Conservation (phyloP, 2,329 filamentous ascomycete genomes). For the Blumeria graminis region DNA sequence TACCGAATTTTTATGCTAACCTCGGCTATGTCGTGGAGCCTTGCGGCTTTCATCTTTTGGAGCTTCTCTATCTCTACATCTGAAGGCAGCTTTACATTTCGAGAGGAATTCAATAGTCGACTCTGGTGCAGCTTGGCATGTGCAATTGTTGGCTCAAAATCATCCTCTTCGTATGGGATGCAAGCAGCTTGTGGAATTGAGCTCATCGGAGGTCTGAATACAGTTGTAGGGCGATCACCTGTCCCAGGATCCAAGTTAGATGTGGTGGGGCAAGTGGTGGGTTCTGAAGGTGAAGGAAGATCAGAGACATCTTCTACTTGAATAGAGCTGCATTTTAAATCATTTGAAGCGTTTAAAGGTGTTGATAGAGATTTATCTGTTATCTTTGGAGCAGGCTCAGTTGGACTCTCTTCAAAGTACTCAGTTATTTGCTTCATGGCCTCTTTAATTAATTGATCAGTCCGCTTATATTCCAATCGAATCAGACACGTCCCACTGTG, state of each 20-base stretch:
- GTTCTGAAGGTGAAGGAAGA: conserved; percentile 3
- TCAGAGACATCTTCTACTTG: conserved; percentile 2
- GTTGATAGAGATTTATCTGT: conserved; percentile 5
- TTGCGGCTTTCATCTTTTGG: conserved; percentile 38
- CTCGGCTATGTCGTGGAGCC: conserved; percentile 37
- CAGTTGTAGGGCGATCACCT: conserved; percentile 27
- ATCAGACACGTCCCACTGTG: conserved; percentile 65
- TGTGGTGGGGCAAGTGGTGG: conserved; percentile 2
- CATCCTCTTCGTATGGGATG: conserved; percentile 40
- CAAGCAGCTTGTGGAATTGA: conserved; percentile 53
- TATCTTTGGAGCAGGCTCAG: conserved; percentile 3
- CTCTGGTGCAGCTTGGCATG: conserved; percentile 56
- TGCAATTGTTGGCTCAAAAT: conserved; percentile 51
- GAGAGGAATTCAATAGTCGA: conserved; percentile 32
- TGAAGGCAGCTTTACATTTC: conserved; percentile 57
- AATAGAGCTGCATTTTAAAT: conserved; percentile 5
- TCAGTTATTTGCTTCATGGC: conserved; percentile 61
- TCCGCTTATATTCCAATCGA: conserved; percentile 51
- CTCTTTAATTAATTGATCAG: conserved; percentile 56
- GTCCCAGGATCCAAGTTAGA: conserved; percentile 11
- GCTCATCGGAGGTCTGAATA: conserved; percentile 59
- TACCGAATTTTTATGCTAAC: conserved; percentile 64
- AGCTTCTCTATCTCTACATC: conserved; percentile 59
- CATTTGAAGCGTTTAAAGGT: conserved; percentile 5
- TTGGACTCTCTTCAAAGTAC: conserved; percentile 31